Conservation (phyloP, 2,329 filamentous ascomycete species). For the Fusarium sp. region DNA sequence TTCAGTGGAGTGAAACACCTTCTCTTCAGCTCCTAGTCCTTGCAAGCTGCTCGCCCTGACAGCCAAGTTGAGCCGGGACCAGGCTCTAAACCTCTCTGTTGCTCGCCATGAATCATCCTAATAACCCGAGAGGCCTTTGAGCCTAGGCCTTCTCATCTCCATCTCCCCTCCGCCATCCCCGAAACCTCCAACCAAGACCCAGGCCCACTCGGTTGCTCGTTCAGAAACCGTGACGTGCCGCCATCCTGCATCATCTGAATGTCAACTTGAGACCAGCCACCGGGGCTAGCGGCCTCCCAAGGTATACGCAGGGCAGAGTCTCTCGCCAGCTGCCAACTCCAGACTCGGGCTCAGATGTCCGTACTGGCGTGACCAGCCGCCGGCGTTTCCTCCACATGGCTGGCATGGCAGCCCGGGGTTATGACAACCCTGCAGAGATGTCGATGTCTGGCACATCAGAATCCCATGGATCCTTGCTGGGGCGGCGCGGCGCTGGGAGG, state of each 20-base stretch:
- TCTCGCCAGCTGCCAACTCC: constrained; percentile 14
- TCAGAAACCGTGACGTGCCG: constrained; percentile 27
- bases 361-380: constrained; percentile 21
- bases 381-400: constrained; percentile 24
- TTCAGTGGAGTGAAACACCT: constrained; percentile 39
- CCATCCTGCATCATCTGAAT: constrained; percentile 28
- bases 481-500: neutral
- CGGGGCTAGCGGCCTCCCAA: constrained; percentile 19
- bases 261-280: constrained; percentile 40
- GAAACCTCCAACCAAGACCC: constrained; percentile 25
- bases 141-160: constrained; percentile 11
- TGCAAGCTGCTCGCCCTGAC: constrained; percentile 29
- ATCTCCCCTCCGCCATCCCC: constrained; percentile 23
- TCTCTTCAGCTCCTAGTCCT: constrained; percentile 16
- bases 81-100: constrained; percentile 21
- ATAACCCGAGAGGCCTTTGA: constrained; percentile 20
- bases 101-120: constrained; percentile 29
- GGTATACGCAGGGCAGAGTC: constrained; percentile 12
- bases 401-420: constrained; percentile 30
- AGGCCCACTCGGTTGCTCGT: constrained; percentile 20
- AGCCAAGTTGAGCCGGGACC: constrained; percentile 32
- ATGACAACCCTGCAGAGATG: constrained; percentile 12
- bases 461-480: constrained; percentile 1
- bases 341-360: constrained; percentile 1
- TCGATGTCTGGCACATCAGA: neutral